A percentile compares a stretch with the other conserved stretches of the same genome.
phyloP scores from a whole-genome alignment of 805 yeast genomes.

The Candida lessepsii region DNA sequence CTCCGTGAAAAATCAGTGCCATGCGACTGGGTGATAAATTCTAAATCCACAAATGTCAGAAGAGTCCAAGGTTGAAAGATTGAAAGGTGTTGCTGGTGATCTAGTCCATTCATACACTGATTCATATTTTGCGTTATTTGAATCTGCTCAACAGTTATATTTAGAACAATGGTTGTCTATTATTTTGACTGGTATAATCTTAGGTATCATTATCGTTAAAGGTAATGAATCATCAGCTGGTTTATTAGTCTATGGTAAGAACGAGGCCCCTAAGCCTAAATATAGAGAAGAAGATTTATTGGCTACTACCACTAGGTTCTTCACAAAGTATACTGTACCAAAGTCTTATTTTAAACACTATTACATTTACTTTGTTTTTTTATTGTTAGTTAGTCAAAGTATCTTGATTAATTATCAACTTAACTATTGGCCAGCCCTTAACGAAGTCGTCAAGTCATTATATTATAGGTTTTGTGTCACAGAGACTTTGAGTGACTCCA shows the following conservation, averaged over 20 bases:
- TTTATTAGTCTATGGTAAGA: constrained; percentile 16
- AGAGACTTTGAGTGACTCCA: constrained; percentile 2
- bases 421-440: constrained; percentile 4
- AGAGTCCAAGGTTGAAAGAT: too few species aligned
- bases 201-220: constrained; percentile 12
- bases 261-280: neutral
- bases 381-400: constrained; percentile 5
- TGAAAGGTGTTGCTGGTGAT: neutral
- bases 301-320: neutral
- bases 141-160: neutral
- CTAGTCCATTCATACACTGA: constrained; percentile 1
- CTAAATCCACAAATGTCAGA: too few species aligned
- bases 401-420: constrained; percentile 7
- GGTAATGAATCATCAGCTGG: constrained; percentile 8
- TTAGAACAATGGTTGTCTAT: constrained; percentile 14
- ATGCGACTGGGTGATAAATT: neutral
- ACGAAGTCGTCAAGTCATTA: constrained; percentile 2
- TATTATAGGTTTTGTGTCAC: constrained; percentile 5
- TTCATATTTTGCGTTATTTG: constrained; percentile 5
- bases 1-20: neutral
- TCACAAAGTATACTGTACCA: constrained; percentile 50
- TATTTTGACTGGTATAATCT: neutral
- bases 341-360: constrained; percentile 64
- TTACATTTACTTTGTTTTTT: constrained; percentile 45
- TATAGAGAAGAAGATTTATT: constrained; percentile 1